phyloP scores from a whole-genome alignment of 176 grass and related monocot genomes.

The Oryza glumipatula region DNA sequence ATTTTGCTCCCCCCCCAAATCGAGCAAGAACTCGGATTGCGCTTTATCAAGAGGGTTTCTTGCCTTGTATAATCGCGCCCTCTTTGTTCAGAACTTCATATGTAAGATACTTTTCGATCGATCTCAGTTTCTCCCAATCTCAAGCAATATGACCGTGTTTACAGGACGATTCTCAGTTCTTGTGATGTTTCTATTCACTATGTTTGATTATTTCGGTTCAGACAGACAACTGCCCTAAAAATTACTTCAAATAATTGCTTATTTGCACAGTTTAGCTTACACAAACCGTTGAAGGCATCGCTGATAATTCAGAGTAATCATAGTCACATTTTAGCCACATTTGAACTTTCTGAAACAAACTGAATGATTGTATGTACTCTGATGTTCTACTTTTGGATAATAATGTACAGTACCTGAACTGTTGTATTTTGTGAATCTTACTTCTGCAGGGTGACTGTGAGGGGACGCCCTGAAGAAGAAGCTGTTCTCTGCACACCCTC shows the following conservation, averaged over 20 bases:
- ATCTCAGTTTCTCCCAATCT: background rate
- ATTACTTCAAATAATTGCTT: background rate
- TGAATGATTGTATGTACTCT: background rate
- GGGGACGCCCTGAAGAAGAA: constrained; percentile 77
- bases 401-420: background rate
- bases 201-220: background rate
- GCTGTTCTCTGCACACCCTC: constrained; percentile 86
- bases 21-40: constrained; percentile 7
- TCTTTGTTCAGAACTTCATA: background rate
- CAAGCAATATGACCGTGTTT: background rate
- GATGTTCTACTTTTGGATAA: background rate
- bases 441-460: constrained; percentile 51
- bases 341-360: background rate
- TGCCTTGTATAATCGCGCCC: background rate
- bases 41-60: background rate
- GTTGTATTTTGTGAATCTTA: background rate
- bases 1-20: background rate
- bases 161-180: background rate
- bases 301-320: background rate
- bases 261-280: background rate
- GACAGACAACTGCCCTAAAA: background rate
- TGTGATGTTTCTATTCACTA: background rate
- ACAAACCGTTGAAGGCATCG: background rate
- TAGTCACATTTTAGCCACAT: background rate
- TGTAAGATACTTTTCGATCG: background rate